phyloP scores from a whole-genome alignment of 202 grass and related monocot species.

The Miscanthus sacchariflorus region DNA sequence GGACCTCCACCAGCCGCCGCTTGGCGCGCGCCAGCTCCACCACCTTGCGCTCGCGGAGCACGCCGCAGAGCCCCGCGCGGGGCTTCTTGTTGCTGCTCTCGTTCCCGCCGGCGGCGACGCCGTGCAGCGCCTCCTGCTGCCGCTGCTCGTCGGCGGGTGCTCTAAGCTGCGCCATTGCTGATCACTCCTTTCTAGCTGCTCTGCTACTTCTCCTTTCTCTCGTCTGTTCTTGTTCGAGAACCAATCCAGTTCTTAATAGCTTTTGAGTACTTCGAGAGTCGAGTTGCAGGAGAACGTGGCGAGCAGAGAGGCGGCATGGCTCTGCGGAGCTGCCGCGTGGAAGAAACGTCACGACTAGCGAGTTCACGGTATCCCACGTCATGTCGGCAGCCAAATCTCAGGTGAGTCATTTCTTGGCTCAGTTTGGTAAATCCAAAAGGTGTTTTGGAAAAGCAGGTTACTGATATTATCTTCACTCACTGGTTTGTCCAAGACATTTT shows the following conservation, averaged over 20 bases:
- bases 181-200: not conserved
- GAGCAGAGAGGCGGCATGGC: not conserved
- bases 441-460: not conserved
- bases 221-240: not conserved
- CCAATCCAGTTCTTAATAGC: not conserved
- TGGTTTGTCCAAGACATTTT: not conserved
- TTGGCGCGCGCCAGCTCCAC: constrained; percentile 61
- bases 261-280: not conserved
- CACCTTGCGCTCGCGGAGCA: constrained; percentile 71
- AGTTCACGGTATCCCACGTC: constrained; percentile 1
- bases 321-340: constrained; percentile 33
- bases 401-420: not conserved
- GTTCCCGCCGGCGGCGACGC: not conserved
- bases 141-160: constrained; percentile 13
- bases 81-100: constrained; percentile 64
- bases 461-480: not conserved
- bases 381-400: not conserved
- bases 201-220: not conserved
- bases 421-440: not conserved
- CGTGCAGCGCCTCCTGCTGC: not conserved
- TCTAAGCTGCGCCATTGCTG: constrained; percentile 50
- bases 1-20: constrained; percentile 88
- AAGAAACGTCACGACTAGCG: constrained; percentile 1
- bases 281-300: constrained; percentile 38
- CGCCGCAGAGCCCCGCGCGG: constrained; percentile 53